phyloP scores from a whole-genome alignment of 768 basidiomycete species.

The Auricularia sp. region DNA sequence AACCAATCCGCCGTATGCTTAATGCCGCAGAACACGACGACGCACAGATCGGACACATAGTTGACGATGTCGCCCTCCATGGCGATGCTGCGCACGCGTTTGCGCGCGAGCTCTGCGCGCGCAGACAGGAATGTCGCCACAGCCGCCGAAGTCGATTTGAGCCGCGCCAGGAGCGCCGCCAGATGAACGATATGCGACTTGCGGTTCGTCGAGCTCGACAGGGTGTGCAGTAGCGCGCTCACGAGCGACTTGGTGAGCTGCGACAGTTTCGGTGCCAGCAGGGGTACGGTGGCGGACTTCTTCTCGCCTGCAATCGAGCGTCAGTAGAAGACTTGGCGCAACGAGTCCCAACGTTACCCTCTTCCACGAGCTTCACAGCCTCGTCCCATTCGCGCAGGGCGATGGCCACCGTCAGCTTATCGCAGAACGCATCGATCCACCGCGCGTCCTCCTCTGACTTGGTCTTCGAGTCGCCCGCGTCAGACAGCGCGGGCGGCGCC shows the following conservation, averaged over 20 bases:
- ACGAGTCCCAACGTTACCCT: conserved; percentile 39
- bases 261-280: conserved; percentile 49
- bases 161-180: conserved; percentile 60
- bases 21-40: conserved; percentile 88
- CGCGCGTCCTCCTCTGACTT: conserved; percentile 71
- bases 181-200: conserved; percentile 66
- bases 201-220: conserved; percentile 66
- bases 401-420: conserved; percentile 85
- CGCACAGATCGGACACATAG: conserved; percentile 79
- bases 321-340: not conserved
- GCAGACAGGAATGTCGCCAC: conserved; percentile 75
- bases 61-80: conserved; percentile 83
- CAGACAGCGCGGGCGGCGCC: not conserved
- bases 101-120: conserved; percentile 62
- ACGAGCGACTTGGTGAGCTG: conserved; percentile 60
- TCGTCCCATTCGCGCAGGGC: conserved; percentile 82
- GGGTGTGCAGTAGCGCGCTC: conserved; percentile 56
- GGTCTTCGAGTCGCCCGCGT: conserved; percentile 41
- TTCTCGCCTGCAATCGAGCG: conserved; percentile 38
- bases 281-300: conserved; percentile 48
- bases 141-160: conserved; percentile 71
- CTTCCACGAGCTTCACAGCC: conserved; percentile 75
- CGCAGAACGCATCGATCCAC: conserved; percentile 88
- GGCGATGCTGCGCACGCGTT: conserved; percentile 68
- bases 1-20: conserved; percentile 99